These are phyloP conservation scores for Ceratobasidium sp. DNA, from an alignment of 1,284 basidiomycete species.

Conservation along the genomic window DNA sequence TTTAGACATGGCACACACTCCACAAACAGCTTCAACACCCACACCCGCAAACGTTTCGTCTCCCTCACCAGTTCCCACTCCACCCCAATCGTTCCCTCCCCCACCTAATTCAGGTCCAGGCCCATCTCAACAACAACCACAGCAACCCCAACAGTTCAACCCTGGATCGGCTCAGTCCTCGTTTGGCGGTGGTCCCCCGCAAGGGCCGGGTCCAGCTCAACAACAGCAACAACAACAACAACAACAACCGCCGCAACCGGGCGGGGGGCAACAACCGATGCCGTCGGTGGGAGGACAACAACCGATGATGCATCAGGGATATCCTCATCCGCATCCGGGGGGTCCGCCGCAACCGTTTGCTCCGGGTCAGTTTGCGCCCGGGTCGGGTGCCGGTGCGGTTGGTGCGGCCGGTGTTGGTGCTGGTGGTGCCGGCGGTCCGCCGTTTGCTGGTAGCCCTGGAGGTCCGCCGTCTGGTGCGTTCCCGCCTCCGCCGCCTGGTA, in stretches of 20 bases:
- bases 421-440: slow-evolving; percentile 4
- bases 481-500: not conserved
- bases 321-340: not conserved
- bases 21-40: slow-evolving; percentile 23
- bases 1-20: slow-evolving; percentile 16
- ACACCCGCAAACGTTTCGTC: not conserved
- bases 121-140: slow-evolving; percentile 2
- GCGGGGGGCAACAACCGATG: too few relatives aligned
- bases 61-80: slow-evolving; percentile 29
- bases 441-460: too few relatives aligned
- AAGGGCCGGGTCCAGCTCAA: not conserved
- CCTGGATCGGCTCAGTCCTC: slow-evolving; percentile 11
- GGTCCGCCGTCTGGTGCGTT: slow-evolving; percentile 8
- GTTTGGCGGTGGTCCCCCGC: slow-evolving; percentile 2
- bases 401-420: too few relatives aligned
- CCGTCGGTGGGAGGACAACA: slow-evolving; percentile 5
- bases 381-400: slow-evolving; percentile 1
- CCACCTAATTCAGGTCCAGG: slow-evolving; percentile 18
- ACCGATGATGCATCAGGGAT: slow-evolving; percentile 12
- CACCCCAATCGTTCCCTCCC: slow-evolving; percentile 25
- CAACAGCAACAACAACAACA: too few relatives aligned
- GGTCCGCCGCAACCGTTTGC: too few relatives aligned
- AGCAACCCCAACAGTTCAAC: too few relatives aligned
- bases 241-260: too few relatives aligned
- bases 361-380: slow-evolving; percentile 5